These are phyloP conservation scores for Pythium rishiriense DNA, from an alignment of 352 stramenopile genomes.

Conservation along the genomic window DNA sequence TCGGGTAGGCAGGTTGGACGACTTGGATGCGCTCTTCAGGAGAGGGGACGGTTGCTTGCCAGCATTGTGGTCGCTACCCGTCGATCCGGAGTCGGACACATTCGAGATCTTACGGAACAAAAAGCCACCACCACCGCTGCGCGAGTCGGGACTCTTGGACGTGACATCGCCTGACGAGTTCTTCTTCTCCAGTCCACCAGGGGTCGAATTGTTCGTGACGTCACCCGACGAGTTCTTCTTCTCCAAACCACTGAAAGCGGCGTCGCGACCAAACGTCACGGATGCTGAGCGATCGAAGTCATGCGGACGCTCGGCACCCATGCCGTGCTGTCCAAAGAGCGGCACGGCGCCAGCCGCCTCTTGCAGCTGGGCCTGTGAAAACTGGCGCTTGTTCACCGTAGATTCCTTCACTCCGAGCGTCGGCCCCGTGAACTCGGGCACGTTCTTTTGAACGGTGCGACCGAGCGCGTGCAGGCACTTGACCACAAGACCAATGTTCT, in stretches of 20 bases:
- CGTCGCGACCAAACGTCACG: constrained; percentile 67
- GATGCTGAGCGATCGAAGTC: constrained; percentile 69
- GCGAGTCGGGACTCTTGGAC: background rate
- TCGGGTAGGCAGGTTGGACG: constrained; percentile 25
- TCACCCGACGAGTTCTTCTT: constrained; percentile 23
- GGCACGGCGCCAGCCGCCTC: constrained; percentile 60
- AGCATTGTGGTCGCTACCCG: background rate
- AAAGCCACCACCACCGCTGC: constrained; percentile 6
- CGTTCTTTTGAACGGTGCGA: constrained; percentile 73
- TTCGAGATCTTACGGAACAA: constrained; percentile 19
- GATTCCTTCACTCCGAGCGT: constrained; percentile 82
- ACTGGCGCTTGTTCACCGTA: constrained; percentile 71
- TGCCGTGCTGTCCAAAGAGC: constrained; percentile 55
- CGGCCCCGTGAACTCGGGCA: constrained; percentile 66
- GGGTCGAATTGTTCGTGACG: constrained; percentile 2
- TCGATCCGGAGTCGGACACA: constrained; percentile 12
- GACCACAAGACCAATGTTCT: constrained; percentile 82
- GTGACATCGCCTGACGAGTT: background rate
- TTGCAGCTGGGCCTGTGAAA: constrained; percentile 63
- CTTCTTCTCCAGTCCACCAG: background rate
- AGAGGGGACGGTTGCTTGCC: constrained; percentile 8
- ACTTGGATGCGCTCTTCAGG: constrained; percentile 22
- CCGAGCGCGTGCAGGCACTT: constrained; percentile 78
- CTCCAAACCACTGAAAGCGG: constrained; percentile 35
- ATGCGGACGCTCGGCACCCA: constrained; percentile 46